A percentile compares a stretch with the other conserved stretches of the same genome.
These are phyloP conservation scores for Fusarium oxysporum DNA, from an alignment of 2,329 filamentous ascomycete genomes.

Conservation along the genomic window DNA sequence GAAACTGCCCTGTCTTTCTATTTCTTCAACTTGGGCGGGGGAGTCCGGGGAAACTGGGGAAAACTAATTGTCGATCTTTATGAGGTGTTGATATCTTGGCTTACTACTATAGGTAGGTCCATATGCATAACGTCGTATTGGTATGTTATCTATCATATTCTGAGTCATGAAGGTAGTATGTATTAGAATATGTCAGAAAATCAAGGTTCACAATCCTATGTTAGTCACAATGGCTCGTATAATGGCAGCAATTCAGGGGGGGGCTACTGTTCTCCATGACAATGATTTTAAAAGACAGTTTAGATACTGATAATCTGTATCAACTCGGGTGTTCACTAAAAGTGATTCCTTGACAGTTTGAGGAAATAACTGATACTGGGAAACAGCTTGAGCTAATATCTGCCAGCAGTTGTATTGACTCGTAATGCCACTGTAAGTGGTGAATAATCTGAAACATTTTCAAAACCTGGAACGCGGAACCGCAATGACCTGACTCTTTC, in stretches of 20 bases:
- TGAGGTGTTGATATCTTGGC: not conserved
- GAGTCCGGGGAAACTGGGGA: not conserved
- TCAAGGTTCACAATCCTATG: not conserved
- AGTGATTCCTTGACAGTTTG: too few species aligned
- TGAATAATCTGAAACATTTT: not conserved
- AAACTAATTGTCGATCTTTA: too few species aligned
- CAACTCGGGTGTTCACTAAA: not conserved
- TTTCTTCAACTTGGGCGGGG: not conserved
- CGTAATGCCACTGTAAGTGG: not conserved
- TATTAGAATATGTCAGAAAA: not conserved
- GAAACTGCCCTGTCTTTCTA: not conserved
- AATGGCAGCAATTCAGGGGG: not conserved
- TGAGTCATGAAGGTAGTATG: not conserved
- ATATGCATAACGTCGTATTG: not conserved
- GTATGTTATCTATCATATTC: not conserved
- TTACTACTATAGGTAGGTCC: not conserved
- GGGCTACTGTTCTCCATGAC: not conserved
- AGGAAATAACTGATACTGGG: not conserved
- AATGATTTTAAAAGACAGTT: too few species aligned
- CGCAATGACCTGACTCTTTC: not conserved
- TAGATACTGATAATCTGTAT: too few species aligned
- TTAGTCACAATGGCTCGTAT: not conserved
- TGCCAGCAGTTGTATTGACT: not conserved
- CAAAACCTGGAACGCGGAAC: not conserved
- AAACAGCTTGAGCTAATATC: fast-evolving